Evolutionary conservation across 2,329 filamentous ascomycete species (phyloP).

Genomic region (Cyclaneusma minus): DNA sequence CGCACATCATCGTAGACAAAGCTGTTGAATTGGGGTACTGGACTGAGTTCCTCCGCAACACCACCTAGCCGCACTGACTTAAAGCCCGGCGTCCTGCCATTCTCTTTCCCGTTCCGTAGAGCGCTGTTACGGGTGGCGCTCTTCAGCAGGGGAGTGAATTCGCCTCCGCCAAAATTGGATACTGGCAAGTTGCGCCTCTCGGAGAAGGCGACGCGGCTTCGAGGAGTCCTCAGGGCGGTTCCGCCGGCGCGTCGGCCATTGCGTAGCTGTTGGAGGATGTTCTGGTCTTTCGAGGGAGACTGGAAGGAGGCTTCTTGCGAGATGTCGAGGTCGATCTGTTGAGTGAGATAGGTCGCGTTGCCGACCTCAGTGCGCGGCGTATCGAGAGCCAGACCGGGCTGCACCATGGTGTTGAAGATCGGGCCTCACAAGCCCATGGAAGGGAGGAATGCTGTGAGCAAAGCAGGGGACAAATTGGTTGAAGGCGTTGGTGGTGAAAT

Average conservation of each 20-base stretch:
- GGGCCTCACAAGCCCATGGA: constrained; percentile 5
- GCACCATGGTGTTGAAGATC: constrained; percentile 36
- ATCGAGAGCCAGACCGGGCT: constrained; percentile 54
- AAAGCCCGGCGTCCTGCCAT: constrained; percentile 54
- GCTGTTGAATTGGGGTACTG: constrained; percentile 57
- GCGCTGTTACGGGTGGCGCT: constrained; percentile 58
- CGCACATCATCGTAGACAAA: constrained; percentile 53
- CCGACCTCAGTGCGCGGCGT: constrained; percentile 75
- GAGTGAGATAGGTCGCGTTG: constrained; percentile 66
- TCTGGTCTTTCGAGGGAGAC: constrained; percentile 59
- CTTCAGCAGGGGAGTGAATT: constrained; percentile 92
- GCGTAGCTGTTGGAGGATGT: constrained; percentile 60
- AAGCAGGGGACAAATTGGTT: constrained; percentile 2
- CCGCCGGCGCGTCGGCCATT: constrained; percentile 42
- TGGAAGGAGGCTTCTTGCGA: constrained; percentile 80
- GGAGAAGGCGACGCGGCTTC: constrained; percentile 49
- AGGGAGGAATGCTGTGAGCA: constrained; percentile 1
- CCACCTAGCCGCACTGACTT: constrained; percentile 41
- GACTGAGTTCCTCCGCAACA: constrained; percentile 58
- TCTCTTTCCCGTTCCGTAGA: constrained; percentile 48
- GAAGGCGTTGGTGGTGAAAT: constrained; percentile 1
- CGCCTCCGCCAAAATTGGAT: constrained; percentile 44
- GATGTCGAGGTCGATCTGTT: constrained; percentile 61
- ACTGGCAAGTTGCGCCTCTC: constrained; percentile 57
- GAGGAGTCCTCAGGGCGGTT: constrained; percentile 56